phyloP scores from a whole-genome alignment of 108 stramenopile genomes.

The Cyclotella baltica region DNA sequence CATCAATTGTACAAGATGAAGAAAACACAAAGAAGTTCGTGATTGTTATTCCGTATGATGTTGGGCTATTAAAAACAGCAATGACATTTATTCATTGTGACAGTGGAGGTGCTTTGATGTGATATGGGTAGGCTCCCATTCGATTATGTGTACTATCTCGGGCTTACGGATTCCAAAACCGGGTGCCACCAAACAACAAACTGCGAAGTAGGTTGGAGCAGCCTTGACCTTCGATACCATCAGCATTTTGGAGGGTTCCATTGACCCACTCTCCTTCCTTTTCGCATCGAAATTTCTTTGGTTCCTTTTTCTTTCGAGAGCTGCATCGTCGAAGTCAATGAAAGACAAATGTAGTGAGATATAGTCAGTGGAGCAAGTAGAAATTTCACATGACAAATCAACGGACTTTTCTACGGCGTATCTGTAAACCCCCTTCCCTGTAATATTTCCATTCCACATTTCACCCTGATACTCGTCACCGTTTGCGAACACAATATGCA shows the following conservation, averaged over 20 bases:
- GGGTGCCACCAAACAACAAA: slow-evolving; percentile 28
- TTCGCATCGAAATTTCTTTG: not conserved
- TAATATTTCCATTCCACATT: slow-evolving; percentile 35
- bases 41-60: slow-evolving; percentile 9
- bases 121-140: not conserved
- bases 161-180: slow-evolving; percentile 22
- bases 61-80: not conserved
- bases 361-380: not conserved
- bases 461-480: slow-evolving; percentile 34
- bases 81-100: not conserved
- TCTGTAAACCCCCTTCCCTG: slow-evolving; percentile 33
- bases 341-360: not conserved
- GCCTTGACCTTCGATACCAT: slow-evolving; percentile 10
- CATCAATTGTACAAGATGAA: too few relatives aligned
- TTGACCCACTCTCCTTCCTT: slow-evolving; percentile 16
- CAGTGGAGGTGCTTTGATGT: too few relatives aligned
- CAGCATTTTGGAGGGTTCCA: slow-evolving; percentile 19
- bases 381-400: not conserved
- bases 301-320: not conserved
- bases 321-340: not conserved
- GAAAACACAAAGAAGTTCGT: too few relatives aligned
- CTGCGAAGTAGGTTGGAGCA: slow-evolving; percentile 11
- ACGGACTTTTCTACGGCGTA: not conserved
- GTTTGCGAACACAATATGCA: slow-evolving; percentile 21
- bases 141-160: too few relatives aligned